Conservation (phyloP, 192 early-diverging fungal genomes). For the Chytriomyces confervae region DNA sequence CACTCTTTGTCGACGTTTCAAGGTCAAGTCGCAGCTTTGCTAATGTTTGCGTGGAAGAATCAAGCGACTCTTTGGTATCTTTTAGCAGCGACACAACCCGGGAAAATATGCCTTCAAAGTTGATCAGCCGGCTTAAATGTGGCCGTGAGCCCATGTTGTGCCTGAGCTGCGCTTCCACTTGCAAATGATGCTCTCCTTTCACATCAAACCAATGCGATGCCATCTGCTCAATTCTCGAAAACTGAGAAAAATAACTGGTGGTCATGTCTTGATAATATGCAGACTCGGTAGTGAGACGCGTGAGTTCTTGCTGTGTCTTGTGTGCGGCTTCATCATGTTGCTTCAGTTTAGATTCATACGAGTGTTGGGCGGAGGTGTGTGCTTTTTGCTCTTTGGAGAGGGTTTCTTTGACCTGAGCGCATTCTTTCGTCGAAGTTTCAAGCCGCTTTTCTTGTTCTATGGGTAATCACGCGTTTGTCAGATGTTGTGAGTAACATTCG, state of each 20-base stretch:
- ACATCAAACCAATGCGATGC: constrained; percentile 26
- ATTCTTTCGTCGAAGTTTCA: background rate
- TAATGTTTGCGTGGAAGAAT: background rate
- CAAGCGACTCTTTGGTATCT: constrained; percentile 1
- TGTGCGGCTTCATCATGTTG: background rate
- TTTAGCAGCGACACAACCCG: constrained; percentile 10
- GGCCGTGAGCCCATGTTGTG: background rate
- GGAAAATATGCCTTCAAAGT: constrained; percentile 18
- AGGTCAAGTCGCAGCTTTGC: background rate
- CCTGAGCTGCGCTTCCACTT: constrained; percentile 1
- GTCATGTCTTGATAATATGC: background rate
- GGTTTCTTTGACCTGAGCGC: background rate
- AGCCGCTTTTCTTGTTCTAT: constrained; percentile 24
- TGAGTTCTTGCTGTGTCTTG: background rate
- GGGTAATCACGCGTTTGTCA: background rate
- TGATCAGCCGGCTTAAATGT: background rate
- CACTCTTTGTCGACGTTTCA: background rate
- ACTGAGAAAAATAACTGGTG: constrained; percentile 12
- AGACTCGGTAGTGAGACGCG: background rate
- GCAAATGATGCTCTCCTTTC: constrained; percentile 1
- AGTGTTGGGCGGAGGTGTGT: background rate
- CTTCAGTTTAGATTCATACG: background rate
- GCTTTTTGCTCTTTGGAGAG: background rate
- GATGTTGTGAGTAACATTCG: background rate
- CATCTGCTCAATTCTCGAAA: background rate